Conservation (phyloP, 2,329 filamentous ascomycete genomes). For the Colletotrichum salicis region DNA sequence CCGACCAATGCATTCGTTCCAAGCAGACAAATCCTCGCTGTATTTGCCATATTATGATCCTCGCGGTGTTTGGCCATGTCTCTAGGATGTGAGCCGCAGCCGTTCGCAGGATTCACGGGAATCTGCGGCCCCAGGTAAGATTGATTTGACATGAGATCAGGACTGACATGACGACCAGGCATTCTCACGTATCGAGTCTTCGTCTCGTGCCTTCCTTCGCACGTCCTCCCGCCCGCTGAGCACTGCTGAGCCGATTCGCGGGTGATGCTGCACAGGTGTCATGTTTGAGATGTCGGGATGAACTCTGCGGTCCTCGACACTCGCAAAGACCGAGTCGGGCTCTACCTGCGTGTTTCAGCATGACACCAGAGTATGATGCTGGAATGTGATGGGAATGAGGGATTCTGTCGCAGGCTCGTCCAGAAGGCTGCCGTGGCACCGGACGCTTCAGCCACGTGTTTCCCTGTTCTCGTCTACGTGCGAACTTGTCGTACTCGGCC, state of each 20-base stretch:
- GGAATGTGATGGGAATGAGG: constrained; percentile 14
- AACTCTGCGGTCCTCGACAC: constrained; percentile 6
- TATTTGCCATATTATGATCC: constrained; percentile 23
- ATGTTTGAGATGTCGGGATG: constrained; percentile 16
- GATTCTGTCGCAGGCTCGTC: neutral
- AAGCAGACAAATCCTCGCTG: neutral
- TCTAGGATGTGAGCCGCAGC: neutral
- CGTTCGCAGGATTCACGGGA: neutral
- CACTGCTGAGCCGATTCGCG: neutral
- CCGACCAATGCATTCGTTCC: constrained; percentile 27
- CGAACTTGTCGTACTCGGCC: neutral
- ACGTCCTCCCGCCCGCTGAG: neutral
- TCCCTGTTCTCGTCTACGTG: neutral
- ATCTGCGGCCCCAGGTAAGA: neutral
- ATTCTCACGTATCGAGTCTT: neutral
- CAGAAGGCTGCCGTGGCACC: neutral
- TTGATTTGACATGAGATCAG: neutral
- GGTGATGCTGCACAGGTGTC: neutral
- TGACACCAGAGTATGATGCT: neutral
- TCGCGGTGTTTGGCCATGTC: constrained; percentile 10
- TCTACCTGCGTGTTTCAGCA: constrained; percentile 14
- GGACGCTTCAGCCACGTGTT: neutral
- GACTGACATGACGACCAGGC: neutral
- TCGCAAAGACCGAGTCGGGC: neutral
- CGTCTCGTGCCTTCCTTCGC: constrained; percentile 2